These are phyloP conservation scores for Leccinum truebloodii DNA, from an alignment of 768 basidiomycete genomes.

Conservation along the genomic window DNA sequence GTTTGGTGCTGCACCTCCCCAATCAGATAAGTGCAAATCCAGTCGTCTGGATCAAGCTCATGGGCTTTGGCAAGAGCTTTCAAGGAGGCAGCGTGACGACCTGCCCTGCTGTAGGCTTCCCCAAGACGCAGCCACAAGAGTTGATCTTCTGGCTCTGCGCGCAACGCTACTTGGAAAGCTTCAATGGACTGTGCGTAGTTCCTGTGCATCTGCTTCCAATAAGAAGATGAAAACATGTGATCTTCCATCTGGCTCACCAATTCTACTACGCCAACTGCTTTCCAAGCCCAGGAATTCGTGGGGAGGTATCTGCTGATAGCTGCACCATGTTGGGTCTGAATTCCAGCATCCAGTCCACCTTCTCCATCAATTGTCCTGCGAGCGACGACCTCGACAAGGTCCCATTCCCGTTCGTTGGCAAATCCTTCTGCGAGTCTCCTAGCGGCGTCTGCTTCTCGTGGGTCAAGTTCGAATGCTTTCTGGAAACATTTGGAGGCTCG, in stretches of 20 bases:
- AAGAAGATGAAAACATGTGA: neutral
- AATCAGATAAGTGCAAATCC: slow-evolving; percentile 82
- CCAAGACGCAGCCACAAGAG: slow-evolving; percentile 90
- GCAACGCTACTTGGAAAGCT: slow-evolving; percentile 82
- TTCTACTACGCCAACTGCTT: slow-evolving; percentile 89
- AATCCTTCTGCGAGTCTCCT: slow-evolving; percentile 83
- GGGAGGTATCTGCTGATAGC: slow-evolving; percentile 58
- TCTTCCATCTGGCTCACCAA: slow-evolving; percentile 54
- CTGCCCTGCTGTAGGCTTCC: slow-evolving; percentile 87
- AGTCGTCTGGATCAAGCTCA: slow-evolving; percentile 73
- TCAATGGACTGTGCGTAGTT: slow-evolving; percentile 78
- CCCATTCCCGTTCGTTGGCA: slow-evolving; percentile 93
- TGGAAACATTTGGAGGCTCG: slow-evolving; percentile 96
- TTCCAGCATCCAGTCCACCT: slow-evolving; percentile 69
- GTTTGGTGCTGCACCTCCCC: slow-evolving; percentile 82
- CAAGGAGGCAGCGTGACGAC: slow-evolving; percentile 84
- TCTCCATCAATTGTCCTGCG: slow-evolving; percentile 91
- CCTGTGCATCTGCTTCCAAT: slow-evolving; percentile 51
- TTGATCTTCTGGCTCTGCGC: slow-evolving; percentile 75
- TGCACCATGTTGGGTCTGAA: slow-evolving; percentile 43
- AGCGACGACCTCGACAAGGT: slow-evolving; percentile 92
- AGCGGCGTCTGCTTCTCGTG: slow-evolving; percentile 85
- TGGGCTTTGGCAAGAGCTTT: slow-evolving; percentile 81
- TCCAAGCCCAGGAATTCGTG: slow-evolving; percentile 97
- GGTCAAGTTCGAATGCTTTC: slow-evolving; percentile 96